Conservation (phyloP, 805 yeast genomes). For the Candida ipomoeae region DNA sequence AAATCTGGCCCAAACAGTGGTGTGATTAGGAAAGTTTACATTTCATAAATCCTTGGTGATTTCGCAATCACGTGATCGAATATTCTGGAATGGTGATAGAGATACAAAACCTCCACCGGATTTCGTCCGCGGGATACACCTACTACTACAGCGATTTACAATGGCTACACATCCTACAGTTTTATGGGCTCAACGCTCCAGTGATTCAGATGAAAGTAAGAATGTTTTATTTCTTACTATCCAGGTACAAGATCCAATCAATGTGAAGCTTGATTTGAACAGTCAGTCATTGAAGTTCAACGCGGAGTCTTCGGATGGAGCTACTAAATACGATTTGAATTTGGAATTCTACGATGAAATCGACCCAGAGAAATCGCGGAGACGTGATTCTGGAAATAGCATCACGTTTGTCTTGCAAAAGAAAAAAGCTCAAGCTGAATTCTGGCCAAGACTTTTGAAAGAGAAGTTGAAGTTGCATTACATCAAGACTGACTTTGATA, state of each 20-base stretch:
- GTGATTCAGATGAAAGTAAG: conserved; percentile 62
- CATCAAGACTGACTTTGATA: conserved; percentile 92
- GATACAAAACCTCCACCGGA: not conserved
- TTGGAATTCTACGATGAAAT: conserved; percentile 76
- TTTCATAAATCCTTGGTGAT: not conserved
- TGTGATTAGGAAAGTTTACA: not conserved
- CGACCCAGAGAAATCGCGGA: conserved; percentile 60
- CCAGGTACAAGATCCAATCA: conserved; percentile 62
- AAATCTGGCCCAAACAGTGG: too few species aligned
- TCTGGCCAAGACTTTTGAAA: conserved; percentile 94
- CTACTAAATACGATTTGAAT: conserved; percentile 56
- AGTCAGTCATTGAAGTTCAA: conserved; percentile 48
- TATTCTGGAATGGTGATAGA: conserved; percentile 14
- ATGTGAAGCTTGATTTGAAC: conserved; percentile 60
- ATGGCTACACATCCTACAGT: conserved; percentile 45
- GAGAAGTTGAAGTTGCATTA: conserved; percentile 75
- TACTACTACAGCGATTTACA: not conserved
- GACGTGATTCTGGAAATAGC: conserved; percentile 53
- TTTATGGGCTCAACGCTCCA: conserved; percentile 96
- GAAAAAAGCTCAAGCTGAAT: conserved; percentile 64
- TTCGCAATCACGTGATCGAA: conserved; percentile 16
- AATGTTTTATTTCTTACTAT: conserved; percentile 75
- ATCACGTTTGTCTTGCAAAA: conserved; percentile 65
- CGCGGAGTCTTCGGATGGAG: conserved; percentile 41
- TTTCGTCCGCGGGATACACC: not conserved